Conservation (phyloP, 305 asterid genomes). For the Fraxinus floribunda region DNA sequence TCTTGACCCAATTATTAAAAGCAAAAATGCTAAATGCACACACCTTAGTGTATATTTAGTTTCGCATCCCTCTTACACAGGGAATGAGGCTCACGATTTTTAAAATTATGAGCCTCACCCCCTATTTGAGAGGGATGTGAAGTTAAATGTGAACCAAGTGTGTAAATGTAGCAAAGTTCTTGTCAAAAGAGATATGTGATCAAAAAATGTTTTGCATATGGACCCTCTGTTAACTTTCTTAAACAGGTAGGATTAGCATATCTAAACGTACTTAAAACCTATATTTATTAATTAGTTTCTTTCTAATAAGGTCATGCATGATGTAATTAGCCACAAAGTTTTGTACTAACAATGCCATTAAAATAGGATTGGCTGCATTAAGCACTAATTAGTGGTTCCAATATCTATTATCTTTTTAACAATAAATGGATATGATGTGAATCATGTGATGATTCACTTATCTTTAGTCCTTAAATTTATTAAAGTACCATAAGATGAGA, state of each 20-base stretch:
- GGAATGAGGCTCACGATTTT: no score
- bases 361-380: background rate
- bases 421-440: background rate
- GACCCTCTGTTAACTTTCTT: background rate
- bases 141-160: no score
- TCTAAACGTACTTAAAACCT: background rate
- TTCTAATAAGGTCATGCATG: constrained; percentile 17
- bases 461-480: background rate
- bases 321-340: background rate
- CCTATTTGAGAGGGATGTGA: no score
- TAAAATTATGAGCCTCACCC: no score
- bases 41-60: no score
- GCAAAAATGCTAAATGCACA: no score
- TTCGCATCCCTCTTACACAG: no score
- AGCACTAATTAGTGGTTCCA: background rate
- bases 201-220: background rate
- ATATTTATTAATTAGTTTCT: background rate
- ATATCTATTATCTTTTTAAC: background rate
- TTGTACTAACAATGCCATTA: background rate
- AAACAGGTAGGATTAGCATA: background rate
- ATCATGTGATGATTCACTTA: background rate
- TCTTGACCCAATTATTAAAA: background rate
- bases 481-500: background rate
- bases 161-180: no score
- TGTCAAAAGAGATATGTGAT: no score